Evolutionary conservation across 1,284 basidiomycete genomes (phyloP).

Genomic region (Psilocybe mexicana): DNA sequence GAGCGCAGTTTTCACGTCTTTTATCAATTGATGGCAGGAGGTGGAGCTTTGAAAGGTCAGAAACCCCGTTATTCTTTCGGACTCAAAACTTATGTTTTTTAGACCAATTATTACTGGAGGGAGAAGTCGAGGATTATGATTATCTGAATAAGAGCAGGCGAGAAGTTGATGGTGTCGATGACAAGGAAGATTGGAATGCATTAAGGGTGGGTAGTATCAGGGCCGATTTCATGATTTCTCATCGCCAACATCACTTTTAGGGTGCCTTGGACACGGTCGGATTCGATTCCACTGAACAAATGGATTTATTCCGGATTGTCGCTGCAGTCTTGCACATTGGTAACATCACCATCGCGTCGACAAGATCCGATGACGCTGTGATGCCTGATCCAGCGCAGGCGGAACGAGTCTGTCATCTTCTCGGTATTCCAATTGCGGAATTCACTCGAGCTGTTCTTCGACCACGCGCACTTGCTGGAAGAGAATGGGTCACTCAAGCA

Average conservation of each 20-base stretch:
- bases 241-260: slow-evolving; percentile 34
- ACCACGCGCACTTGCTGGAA: slow-evolving; percentile 90
- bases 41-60: slow-evolving; percentile 61
- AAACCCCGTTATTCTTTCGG: neutral
- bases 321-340: slow-evolving; percentile 96
- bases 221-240: neutral
- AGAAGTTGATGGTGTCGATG: slow-evolving; percentile 95
- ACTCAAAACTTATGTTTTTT: neutral
- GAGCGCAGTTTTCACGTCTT: slow-evolving; percentile 98
- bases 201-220: slow-evolving; percentile 57
- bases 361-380: slow-evolving; percentile 86
- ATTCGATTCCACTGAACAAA: slow-evolving; percentile 82
- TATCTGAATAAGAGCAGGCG: slow-evolving; percentile 89
- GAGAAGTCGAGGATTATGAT: slow-evolving; percentile 81
- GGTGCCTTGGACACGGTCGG: slow-evolving; percentile 86
- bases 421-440: slow-evolving; percentile 89
- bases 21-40: slow-evolving; percentile 85
- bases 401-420: slow-evolving; percentile 91
- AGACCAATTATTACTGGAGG: slow-evolving; percentile 80
- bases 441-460: slow-evolving; percentile 88
- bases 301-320: slow-evolving; percentile 92
- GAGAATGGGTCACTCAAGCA: slow-evolving; percentile 96
- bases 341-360: slow-evolving; percentile 85
- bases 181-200: slow-evolving; percentile 84
- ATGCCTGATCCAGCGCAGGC: slow-evolving; percentile 82